These are phyloP conservation scores for Taxillus chinensis DNA, from an alignment of 164 flowering plant species.

Conservation along the genomic window DNA sequence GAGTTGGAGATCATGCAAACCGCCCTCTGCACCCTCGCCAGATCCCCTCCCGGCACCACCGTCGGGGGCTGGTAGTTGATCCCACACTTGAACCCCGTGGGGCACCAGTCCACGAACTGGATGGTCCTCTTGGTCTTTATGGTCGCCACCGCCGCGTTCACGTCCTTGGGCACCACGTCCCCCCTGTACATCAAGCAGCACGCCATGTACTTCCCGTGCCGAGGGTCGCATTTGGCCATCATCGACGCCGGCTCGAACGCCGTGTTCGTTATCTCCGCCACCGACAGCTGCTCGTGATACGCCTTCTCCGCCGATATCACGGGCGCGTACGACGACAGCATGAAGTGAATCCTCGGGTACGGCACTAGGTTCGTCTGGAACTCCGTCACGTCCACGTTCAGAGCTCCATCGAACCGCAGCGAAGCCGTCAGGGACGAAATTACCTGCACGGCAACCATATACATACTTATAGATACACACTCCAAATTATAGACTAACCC, in stretches of 20 bases:
- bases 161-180: constrained; percentile 1
- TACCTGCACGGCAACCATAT: no score
- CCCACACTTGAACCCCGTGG: constrained; percentile 4
- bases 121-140: constrained; percentile 4
- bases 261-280: not conserved
- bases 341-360: no score
- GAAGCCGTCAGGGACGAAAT: no score
- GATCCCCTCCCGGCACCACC: constrained; percentile 59
- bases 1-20: constrained; percentile 69
- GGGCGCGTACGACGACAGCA: not conserved
- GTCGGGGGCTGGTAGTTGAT: constrained; percentile 6
- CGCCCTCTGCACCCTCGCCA: constrained; percentile 57
- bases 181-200: constrained; percentile 1
- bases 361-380: no score
- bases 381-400: no score
- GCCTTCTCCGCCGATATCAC: not conserved
- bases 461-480: no score
- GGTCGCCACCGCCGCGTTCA: constrained; percentile 1
- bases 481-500: no score
- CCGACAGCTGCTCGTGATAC: not conserved
- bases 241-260: constrained; percentile 3
- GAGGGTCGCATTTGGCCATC: constrained; percentile 1
- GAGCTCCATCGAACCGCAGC: no score
- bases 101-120: constrained; percentile 3
- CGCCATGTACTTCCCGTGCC: constrained; percentile 1